A percentile compares a stretch with the other conserved stretches of the same genome.
phyloP scores from a whole-genome alignment of 257 asterid genomes.

The Solanum piurae region DNA sequence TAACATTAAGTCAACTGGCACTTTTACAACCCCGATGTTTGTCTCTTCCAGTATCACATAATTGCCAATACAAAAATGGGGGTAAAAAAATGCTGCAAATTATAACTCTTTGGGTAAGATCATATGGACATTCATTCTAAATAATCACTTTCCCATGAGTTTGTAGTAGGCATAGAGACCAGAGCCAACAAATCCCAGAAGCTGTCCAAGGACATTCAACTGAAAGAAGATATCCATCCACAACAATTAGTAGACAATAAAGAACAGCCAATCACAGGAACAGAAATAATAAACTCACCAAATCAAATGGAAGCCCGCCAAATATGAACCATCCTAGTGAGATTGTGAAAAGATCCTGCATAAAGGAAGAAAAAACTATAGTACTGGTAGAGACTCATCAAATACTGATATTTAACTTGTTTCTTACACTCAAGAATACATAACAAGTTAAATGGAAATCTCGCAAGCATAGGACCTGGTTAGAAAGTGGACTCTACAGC shows the following conservation, averaged over 20 bases:
- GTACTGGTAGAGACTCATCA: not conserved
- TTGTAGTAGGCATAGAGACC: slow-evolving; percentile 66
- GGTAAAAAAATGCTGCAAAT: not conserved
- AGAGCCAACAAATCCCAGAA: slow-evolving; percentile 70
- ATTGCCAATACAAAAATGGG: not conserved
- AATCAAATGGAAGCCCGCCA: slow-evolving; percentile 89
- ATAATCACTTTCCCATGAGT: slow-evolving; percentile 50
- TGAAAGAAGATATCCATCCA: slow-evolving; percentile 19
- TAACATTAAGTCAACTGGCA: not conserved
- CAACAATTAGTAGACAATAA: not conserved
- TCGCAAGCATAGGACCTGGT: not conserved
- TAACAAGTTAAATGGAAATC: not conserved
- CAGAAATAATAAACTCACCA: slow-evolving; percentile 33
- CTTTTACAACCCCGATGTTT: not conserved
- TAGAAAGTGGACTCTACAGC: not conserved
- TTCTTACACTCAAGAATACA: not conserved
- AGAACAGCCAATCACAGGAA: not conserved
- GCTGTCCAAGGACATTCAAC: slow-evolving; percentile 75
- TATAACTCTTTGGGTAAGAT: not conserved
- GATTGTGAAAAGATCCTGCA: slow-evolving; percentile 83
- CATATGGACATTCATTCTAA: not conserved
- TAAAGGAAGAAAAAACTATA: not conserved
- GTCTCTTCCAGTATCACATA: slow-evolving; percentile 1
- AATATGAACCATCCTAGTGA: slow-evolving; percentile 73
- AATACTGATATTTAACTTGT: not conserved